A percentile compares a stretch with the other conserved stretches of the same genome.
Evolutionary conservation across 2,329 filamentous ascomycete genomes (phyloP).

Genomic region (Exophiala dermatitidis): DNA sequence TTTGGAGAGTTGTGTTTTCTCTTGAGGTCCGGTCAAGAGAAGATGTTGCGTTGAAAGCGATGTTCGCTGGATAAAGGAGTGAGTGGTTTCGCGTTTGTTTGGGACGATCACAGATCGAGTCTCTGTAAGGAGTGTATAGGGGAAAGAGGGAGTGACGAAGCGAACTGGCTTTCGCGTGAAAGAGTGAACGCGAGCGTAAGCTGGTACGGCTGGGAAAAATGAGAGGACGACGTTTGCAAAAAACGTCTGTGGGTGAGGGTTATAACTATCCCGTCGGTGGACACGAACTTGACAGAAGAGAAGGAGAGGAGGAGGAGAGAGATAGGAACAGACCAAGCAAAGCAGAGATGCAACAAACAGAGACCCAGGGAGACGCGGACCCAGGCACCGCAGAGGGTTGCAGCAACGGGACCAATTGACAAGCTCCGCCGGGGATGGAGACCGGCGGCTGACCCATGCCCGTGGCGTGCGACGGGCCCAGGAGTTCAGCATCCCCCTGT

Average conservation of each 20-base stretch:
- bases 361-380: constrained; percentile 5
- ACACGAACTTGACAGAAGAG: constrained; percentile 7
- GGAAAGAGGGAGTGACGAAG: constrained; percentile 10
- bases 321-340: constrained; percentile 8
- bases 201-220: constrained; percentile 17
- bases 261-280: constrained; percentile 10
- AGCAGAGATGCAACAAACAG: constrained; percentile 12
- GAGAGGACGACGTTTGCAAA: constrained; percentile 20
- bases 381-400: neutral
- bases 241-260: constrained; percentile 19
- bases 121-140: constrained; percentile 9
- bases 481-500: constrained; percentile 8
- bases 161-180: constrained; percentile 19
- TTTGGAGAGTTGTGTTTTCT: neutral
- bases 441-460: constrained; percentile 6
- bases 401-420: constrained; percentile 6
- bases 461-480: constrained; percentile 14
- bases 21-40: constrained; percentile 15
- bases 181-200: constrained; percentile 24
- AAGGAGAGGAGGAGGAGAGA: neutral
- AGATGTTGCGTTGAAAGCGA: neutral
- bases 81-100: constrained; percentile 13
- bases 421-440: constrained; percentile 6
- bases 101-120: constrained; percentile 26
- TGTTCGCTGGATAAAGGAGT: constrained; percentile 12